Base-by-base conservation (phyloP, 2,329 filamentous ascomycete genomes). In the Fusarium heterosporum region DNA sequence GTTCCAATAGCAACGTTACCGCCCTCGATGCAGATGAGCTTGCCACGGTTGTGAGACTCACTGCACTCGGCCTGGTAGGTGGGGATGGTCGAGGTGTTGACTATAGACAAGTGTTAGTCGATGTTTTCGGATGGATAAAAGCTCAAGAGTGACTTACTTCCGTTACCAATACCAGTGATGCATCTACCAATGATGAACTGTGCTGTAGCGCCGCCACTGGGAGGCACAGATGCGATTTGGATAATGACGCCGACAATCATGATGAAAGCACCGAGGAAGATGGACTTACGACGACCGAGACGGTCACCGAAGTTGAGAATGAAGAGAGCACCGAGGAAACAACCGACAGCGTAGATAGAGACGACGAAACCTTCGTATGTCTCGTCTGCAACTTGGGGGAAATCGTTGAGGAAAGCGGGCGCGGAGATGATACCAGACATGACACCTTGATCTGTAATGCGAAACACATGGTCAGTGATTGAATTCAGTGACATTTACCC, bases 241-340 rank as follows among this genome's bases (percentile, higher is more conserved):
- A 90, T 82, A 14, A 85, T 78, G 40, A 87, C 87, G n/a, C 88
- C 88, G 13, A 88, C 54, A 8, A 87, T 81, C 83, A 90, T 87
- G 65, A 90, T 81, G 4, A 78, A 60, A 16, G 83, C 83, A 19
- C 88, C 88, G 11, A 79, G 34, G 29, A 86, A 79, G 68, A 90
- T 85, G 52, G 88, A 87, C 3, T 83, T 84, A 38, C 84, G 77
- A 36, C 82, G 73, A 28, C 81, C 82, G 5, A 84, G 73, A 4
- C 80, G 62, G 61, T 90, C 88, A 32, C 88, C 88, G n/a, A 86
- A 74, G 34, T 74, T 74, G 28, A 86, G 78, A 32, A 84, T 82
- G 55, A 82, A 80, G 55, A 85, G 76, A 60, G 83, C 84, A 34
- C 84, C 82, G 2, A 78, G 14, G 54, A 87, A 81, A 74, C 85